Evolutionary conservation across 352 stramenopile genomes (phyloP), one percentile per base, ranked within the genome.

Genomic region (Pythium sukuiense): DNA sequence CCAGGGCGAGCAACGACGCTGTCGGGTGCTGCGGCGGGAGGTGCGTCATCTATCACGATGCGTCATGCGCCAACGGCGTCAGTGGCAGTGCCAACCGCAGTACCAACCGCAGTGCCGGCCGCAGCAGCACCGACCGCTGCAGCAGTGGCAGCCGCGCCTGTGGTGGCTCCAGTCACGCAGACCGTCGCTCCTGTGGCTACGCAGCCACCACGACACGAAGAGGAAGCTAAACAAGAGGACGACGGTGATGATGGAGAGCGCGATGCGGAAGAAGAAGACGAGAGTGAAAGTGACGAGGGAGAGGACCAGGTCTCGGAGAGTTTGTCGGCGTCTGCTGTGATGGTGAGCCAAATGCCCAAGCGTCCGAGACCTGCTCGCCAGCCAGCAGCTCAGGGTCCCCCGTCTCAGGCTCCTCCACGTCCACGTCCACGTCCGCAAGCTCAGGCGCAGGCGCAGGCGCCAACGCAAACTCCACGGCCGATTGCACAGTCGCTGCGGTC

Each of bases 221-320:
- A 60, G 54, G 53, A 30, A 76, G 77, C 26, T 67, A 79, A 32
- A 61, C n/a, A 80, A 27, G 78, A 68, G 0, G 71, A 77, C 4
- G 71, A 77, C 4, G 55, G 71, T 8, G 69, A 48, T 1, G 53
- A 58, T 7, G 49, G 65, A 20, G 59, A n/a, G 75, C 78, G 43
- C 71, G 74, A 46, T 9, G 32, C 5, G 67, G 32, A 80, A 26
- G 77, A 67, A 1, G 69, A 76, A 3, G 72, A 65, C 6, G 60
- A 59, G 7, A 64, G 59, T 18, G 59, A 64, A 65, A 63, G 67
- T 32, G 71, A 71, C 33, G 63, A 70, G 2, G 64, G 61, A 33
- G 58, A 60, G 6, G 68, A 74, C 35, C 59, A 74, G 29, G 68
- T 70, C 7, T 57, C 62, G 0, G 68, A 74, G 33, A 74, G 68